Percentiles rank a stretch among this genome's conserved stretches.
Evolutionary conservation across 768 basidiomycete species (phyloP).

Genomic region (Hygrophoropsis aurantiaca): DNA sequence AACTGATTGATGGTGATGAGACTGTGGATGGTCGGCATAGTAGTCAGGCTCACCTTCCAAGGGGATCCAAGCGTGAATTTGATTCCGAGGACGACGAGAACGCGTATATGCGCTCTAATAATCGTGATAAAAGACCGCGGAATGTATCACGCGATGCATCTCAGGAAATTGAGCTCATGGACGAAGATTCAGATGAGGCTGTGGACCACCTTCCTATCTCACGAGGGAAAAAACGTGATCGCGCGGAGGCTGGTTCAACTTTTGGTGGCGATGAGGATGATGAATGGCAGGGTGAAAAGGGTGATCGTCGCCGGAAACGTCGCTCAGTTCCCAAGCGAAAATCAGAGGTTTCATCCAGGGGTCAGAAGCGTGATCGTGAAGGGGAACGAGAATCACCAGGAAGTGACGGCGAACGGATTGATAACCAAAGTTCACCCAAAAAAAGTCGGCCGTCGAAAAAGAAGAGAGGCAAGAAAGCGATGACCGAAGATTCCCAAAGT

Average conservation of each 20-base stretch:
- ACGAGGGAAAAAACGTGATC: conserved; percentile 73
- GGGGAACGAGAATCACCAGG: conserved; percentile 45
- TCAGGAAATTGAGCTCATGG: conserved; percentile 32
- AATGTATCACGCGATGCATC: conserved; percentile 49
- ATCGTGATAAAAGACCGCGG: conserved; percentile 55
- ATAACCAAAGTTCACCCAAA: conserved; percentile 8
- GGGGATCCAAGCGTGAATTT: conserved; percentile 52
- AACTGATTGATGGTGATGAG: conserved; percentile 48
- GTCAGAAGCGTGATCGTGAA: conserved; percentile 70
- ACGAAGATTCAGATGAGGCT: conserved; percentile 43
- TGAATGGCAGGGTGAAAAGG: conserved; percentile 40
- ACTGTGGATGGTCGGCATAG: conserved; percentile 39
- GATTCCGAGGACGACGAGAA: conserved; percentile 46
- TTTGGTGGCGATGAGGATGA: conserved; percentile 57
- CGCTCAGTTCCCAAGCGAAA: conserved; percentile 55
- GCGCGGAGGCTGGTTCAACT: conserved; percentile 68
- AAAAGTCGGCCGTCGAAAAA: conserved; percentile 35
- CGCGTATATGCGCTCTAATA: conserved; percentile 34
- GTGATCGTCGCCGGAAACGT: conserved; percentile 53
- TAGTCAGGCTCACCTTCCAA: conserved; percentile 24
- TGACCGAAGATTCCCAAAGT: conserved; percentile 36
- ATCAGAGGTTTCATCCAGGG: conserved; percentile 46
- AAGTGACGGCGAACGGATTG: conserved; percentile 21
- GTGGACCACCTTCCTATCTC: conserved; percentile 35
- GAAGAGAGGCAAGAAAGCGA: conserved; percentile 52